A percentile compares a stretch with the other conserved stretches of the same genome.
Conservation (phyloP, 805 yeast genomes). For the Candida methanosorbosa region DNA sequence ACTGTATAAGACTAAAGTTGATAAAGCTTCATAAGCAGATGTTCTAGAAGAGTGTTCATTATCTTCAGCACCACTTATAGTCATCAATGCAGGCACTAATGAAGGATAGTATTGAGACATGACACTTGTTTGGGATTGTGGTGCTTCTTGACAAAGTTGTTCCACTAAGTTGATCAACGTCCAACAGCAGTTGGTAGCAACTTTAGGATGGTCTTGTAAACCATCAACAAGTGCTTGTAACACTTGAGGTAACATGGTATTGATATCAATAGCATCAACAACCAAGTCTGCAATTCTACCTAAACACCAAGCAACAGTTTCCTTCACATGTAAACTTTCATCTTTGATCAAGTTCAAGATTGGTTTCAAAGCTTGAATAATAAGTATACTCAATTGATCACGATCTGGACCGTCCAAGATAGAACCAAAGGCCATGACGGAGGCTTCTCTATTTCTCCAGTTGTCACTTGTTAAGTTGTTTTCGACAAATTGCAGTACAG, state of each 20-base stretch:
- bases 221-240: constrained; percentile 71
- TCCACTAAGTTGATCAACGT: constrained; percentile 86
- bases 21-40: constrained; percentile 92
- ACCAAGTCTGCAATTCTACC: constrained; percentile 92
- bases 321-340: constrained; percentile 76
- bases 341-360: constrained; percentile 70
- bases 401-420: constrained; percentile 90
- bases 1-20: constrained; percentile 70
- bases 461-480: constrained; percentile 47
- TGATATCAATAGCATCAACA: constrained; percentile 63
- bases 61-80: constrained; percentile 62
- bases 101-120: constrained; percentile 68
- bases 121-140: constrained; percentile 41
- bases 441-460: constrained; percentile 94
- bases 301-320: constrained; percentile 97
- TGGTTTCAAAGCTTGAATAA: constrained; percentile 77
- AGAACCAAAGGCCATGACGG: constrained; percentile 98
- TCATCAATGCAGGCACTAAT: constrained; percentile 61
- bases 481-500: constrained; percentile 78
- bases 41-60: constrained; percentile 87
- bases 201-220: constrained; percentile 86
- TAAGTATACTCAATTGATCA: constrained; percentile 54
- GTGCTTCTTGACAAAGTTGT: constrained; percentile 56
- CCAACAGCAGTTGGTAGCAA: constrained; percentile 97
- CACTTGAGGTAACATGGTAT: constrained; percentile 58